phyloP scores from a whole-genome alignment of 257 asterid species.

The Nicotiana undulata region DNA sequence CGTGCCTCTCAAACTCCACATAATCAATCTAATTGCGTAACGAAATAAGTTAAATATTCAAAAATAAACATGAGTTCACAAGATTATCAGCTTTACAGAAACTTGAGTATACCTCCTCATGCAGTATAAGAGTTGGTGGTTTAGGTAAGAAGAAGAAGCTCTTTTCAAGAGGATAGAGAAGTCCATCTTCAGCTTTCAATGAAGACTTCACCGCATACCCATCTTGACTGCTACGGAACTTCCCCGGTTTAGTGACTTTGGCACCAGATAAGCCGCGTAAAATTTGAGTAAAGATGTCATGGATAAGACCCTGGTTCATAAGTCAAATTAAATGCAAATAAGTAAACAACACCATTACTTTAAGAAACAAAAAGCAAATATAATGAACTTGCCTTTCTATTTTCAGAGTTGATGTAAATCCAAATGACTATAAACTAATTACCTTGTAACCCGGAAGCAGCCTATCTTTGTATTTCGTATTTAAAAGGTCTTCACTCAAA shows the following conservation, averaged over 20 bases:
- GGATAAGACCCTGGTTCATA: conserved; percentile 65
- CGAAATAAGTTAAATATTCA: conserved; percentile 11
- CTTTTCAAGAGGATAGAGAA: conserved; percentile 96
- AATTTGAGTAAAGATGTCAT: conserved; percentile 60
- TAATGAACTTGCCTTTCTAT: not conserved
- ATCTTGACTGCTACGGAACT: conserved; percentile 72
- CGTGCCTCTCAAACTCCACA: conserved; percentile 95
- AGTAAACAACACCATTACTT: not conserved
- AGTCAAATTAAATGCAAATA: not conserved
- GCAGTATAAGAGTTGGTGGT: conserved; percentile 95
- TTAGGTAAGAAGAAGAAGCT: conserved; percentile 97
- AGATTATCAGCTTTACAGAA: not conserved
- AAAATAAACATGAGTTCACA: conserved; percentile 3
- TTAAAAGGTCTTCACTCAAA: conserved; percentile 65
- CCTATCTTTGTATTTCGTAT: conserved; percentile 73
- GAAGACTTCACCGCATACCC: conserved; percentile 98
- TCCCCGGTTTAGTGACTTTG: conserved; percentile 89
- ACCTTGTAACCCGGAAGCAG: conserved; percentile 68
- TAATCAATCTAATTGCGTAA: conserved; percentile 55
- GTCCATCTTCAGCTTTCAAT: conserved; percentile 98
- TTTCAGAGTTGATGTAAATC: not conserved
- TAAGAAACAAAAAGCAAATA: not conserved
- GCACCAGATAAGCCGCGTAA: conserved; percentile 93
- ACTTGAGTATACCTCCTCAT: conserved; percentile 63
- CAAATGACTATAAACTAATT: not conserved